These are phyloP conservation scores for Copromyces sp. DNA, from an alignment of 495 filamentous ascomycete genomes.

Conservation along the genomic window DNA sequence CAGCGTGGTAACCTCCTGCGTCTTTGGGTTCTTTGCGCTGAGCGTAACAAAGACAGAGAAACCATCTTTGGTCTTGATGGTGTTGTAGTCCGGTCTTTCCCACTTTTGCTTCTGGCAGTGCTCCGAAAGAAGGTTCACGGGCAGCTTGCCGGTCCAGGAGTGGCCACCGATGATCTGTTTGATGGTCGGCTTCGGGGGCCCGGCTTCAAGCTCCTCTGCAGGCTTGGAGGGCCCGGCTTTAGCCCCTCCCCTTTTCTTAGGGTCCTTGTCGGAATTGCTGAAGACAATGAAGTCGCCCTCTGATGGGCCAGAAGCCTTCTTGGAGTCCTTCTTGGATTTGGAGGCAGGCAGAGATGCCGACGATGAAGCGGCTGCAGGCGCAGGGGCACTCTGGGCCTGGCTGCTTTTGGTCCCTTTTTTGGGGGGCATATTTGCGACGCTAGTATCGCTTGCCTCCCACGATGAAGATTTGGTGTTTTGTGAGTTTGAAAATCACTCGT, in stretches of 20 bases:
- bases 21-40: conserved; percentile 71
- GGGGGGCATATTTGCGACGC: conserved; percentile 20
- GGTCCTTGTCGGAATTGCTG: conserved; percentile 49
- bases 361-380: conserved; percentile 18
- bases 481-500: background rate
- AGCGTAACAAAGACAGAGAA: conserved; percentile 73
- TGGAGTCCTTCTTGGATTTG: conserved; percentile 21
- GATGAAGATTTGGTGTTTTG: background rate
- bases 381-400: conserved; percentile 9
- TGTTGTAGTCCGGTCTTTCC: conserved; percentile 86
- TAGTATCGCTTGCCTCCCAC: background rate
- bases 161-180: conserved; percentile 86
- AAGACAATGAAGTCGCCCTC: conserved; percentile 62
- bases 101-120: conserved; percentile 93
- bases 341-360: conserved; percentile 9
- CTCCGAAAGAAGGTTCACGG: conserved; percentile 85
- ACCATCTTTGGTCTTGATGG: conserved; percentile 43
- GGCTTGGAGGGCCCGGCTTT: conserved; percentile 21
- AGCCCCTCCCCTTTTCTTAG: conserved; percentile 42
- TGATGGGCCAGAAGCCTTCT: conserved; percentile 23
- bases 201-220: conserved; percentile 24
- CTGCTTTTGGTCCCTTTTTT: conserved; percentile 41
- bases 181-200: conserved; percentile 65
- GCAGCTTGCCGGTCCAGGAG: conserved; percentile 96
- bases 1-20: conserved; percentile 58